Percentiles rank a stretch among this genome's conserved stretches.
phyloP scores from a whole-genome alignment of 1,284 basidiomycete species.

The Malassezia sympodialis region DNA sequence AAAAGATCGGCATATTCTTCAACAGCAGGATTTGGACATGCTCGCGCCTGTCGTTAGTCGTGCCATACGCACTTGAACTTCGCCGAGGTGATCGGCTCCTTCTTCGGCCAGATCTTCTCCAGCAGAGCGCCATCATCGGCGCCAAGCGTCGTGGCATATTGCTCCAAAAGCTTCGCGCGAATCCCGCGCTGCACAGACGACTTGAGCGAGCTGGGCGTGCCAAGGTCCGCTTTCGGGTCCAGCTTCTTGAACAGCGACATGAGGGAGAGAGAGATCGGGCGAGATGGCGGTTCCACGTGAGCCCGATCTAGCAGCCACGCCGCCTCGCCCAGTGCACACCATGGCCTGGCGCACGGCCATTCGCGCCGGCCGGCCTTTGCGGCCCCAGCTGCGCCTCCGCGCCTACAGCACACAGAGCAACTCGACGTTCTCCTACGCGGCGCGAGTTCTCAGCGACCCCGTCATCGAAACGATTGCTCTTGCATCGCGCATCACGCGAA shows the following conservation, averaged over 20 bases:
- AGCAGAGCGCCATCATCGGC: constrained; percentile 57
- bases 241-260: constrained; percentile 48
- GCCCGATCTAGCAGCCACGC: neutral
- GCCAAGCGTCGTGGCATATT: constrained; percentile 58
- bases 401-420: neutral
- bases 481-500: constrained; percentile 40
- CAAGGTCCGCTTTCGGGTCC: constrained; percentile 68
- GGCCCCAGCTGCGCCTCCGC: neutral
- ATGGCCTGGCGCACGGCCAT: constrained; percentile 1
- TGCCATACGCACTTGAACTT: constrained; percentile 66
- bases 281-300: neutral
- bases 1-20: constrained; percentile 76
- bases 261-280: neutral
- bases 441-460: constrained; percentile 16
- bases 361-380: neutral
- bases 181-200: constrained; percentile 85
- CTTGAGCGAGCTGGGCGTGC: constrained; percentile 87
- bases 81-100: constrained; percentile 79
- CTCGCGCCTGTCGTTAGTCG: constrained; percentile 61
- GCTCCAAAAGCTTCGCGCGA: constrained; percentile 66
- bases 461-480: constrained; percentile 35
- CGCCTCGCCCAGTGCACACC: neutral
- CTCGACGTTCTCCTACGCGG: constrained; percentile 4
- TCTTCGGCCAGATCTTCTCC: constrained; percentile 96
- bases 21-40: constrained; percentile 86